A percentile compares a stretch with the other conserved stretches of the same genome.
These are phyloP conservation scores for Trifolium pratense DNA, from an alignment of 306 rosid species.

Conservation along the genomic window DNA sequence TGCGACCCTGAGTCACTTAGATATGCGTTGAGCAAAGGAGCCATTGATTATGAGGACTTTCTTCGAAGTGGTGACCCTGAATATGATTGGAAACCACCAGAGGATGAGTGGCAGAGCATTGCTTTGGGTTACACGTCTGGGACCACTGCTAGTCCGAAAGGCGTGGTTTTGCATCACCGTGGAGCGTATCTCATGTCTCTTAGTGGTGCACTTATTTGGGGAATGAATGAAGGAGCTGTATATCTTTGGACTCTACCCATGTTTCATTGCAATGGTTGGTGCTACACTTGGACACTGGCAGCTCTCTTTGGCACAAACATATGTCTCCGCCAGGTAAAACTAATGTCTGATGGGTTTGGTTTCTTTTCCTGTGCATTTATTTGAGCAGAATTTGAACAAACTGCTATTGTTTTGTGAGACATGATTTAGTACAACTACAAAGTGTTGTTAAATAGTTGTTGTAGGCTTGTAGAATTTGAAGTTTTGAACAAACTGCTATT, in stretches of 20 bases:
- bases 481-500: neutral
- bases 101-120: constrained; percentile 99
- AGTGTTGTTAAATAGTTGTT: neutral
- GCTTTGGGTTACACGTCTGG: constrained; percentile 94
- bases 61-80: constrained; percentile 81
- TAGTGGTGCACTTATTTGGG: constrained; percentile 75
- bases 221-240: constrained; percentile 85
- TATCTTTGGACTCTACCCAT: constrained; percentile 95
- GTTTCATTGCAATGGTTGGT: constrained; percentile 99
- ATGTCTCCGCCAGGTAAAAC: constrained; percentile 90
- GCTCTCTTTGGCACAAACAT: constrained; percentile 85
- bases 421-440: neutral
- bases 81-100: constrained; percentile 81
- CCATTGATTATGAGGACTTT: constrained; percentile 53
- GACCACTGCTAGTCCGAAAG: constrained; percentile 94
- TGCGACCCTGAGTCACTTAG: constrained; percentile 55
- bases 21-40: constrained; percentile 46
- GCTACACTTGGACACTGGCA: constrained; percentile 87
- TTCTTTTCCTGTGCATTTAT: constrained; percentile 26
- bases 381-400: neutral
- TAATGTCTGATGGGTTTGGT: neutral
- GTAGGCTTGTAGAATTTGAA: neutral
- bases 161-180: constrained; percentile 89
- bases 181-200: constrained; percentile 77
- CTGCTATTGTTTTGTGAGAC: neutral